A percentile compares a stretch with the other conserved stretches of the same genome.
These are phyloP conservation scores for Garcia nutans DNA, from an alignment of 345 rosid genomes.

Conservation along the genomic window DNA sequence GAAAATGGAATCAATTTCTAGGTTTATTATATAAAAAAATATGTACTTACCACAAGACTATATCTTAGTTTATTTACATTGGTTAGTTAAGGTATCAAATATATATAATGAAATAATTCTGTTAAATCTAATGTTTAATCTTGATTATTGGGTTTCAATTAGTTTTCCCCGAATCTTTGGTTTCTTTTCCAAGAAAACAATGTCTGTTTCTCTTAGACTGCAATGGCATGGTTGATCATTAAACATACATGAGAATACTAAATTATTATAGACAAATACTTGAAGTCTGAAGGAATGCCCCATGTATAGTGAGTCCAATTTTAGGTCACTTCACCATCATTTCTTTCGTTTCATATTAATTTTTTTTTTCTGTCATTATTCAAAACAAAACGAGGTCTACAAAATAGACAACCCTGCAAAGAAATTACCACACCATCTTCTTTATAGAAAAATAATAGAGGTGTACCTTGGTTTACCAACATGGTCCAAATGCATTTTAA, in stretches of 20 bases:
- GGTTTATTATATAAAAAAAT: no score
- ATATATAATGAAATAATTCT: no score
- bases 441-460: conserved; percentile 18
- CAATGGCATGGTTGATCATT: neutral
- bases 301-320: conserved; percentile 19
- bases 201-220: neutral
- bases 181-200: conserved; percentile 14
- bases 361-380: conserved; percentile 1
- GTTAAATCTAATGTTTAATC: neutral
- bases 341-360: conserved; percentile 14
- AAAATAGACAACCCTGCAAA: conserved; percentile 29
- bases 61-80: no score
- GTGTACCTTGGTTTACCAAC: conserved; percentile 24
- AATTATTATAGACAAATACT: conserved; percentile 6
- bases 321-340: conserved; percentile 31
- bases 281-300: conserved; percentile 5
- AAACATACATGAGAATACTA: conserved; percentile 23
- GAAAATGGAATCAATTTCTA: no score
- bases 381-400: conserved; percentile 13
- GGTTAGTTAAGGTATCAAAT: no score
- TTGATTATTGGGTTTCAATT: neutral
- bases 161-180: neutral
- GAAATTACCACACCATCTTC: conserved; percentile 14
- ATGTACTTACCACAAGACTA: no score
- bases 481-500: conserved; percentile 36